Evolutionary conservation across 257 asterid genomes (phyloP), one percentile per base, ranked within the genome.

Genomic region (Penstemon davidsonii): DNA sequence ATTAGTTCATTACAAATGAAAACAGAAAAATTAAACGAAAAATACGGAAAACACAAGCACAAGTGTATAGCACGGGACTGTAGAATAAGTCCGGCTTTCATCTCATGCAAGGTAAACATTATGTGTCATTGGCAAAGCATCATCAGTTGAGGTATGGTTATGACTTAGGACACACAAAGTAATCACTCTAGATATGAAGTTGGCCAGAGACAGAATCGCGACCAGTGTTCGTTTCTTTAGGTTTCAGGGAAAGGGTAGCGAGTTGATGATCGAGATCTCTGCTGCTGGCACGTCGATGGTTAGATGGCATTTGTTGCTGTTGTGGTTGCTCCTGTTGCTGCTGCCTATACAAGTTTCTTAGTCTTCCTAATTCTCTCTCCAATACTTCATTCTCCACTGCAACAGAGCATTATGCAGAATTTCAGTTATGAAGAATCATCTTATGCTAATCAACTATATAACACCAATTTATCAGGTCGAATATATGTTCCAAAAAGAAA

Each of bases 321-420:
- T 62, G 81, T 44, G 64, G 68, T 18, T 58, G 81, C 54, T 55
- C 81, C 56, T 80, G 81, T 49, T 74, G 82, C 43, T 72, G 85
- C 36, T 81, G 88, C 80, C 77, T 84, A 73, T 81, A 84, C 66
- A 86, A 62, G 55, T 69, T 76, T 55, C 77, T 79, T 18, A 88
- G 78, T 68, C 93, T 79, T 65, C 74, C 85, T 25, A 70, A 78
- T 75, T 88, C 93, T 74, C 86, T 79, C 79, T 88, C 96, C 76
- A 88, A 69, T 33, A 88, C 91, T 38, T 88, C 96, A 55, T 88
- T 93, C 68, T 86, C 96, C 80, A 88, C 96, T 88, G 87, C 80
- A 72, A 25, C 44, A 75, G 6, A 38, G 64, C 10, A 62, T 11
- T 1, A 46, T 46, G 7, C 45, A 71, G 47, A 57, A 5, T 18